Conservation (phyloP, 2,329 filamentous ascomycete genomes). For the Sporothrix brasiliensis region DNA sequence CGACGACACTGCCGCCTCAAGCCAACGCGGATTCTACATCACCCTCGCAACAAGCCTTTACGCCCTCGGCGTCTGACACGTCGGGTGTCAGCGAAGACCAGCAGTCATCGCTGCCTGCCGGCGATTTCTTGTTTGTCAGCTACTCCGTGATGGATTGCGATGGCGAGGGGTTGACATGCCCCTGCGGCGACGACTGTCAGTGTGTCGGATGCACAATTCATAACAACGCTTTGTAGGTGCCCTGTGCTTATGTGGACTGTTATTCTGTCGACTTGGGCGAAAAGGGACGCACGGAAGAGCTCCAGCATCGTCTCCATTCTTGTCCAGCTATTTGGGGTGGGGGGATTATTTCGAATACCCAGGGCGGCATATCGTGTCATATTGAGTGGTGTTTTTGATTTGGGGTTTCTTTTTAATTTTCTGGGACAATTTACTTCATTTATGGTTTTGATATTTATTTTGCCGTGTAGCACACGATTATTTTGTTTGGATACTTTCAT, state of each 20-base stretch:
- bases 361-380: not conserved
- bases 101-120: conserved; percentile 52
- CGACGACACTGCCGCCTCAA: not conserved
- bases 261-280: not conserved
- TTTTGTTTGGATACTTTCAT: not conserved
- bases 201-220: conserved; percentile 70
- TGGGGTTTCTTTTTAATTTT: not conserved
- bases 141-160: conserved; percentile 37
- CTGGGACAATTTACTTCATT: not conserved
- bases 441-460: too few relatives aligned
- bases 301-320: conserved; percentile 3
- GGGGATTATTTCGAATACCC: not conserved
- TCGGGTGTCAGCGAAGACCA: conserved; percentile 56
- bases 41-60: conserved; percentile 47
- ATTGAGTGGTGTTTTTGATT: not conserved
- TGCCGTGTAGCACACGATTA: not conserved
- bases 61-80: conserved; percentile 49
- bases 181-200: conserved; percentile 66
- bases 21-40: conserved; percentile 12
- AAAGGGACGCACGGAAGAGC: conserved; percentile 13
- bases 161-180: conserved; percentile 48
- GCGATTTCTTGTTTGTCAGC: conserved; percentile 62
- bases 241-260: not conserved
- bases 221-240: conserved; percentile 49
- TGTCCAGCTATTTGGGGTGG: too few relatives aligned